These are phyloP conservation scores for Aspergillus hortae DNA, from an alignment of 2,329 filamentous ascomycete species.

Conservation along the genomic window DNA sequence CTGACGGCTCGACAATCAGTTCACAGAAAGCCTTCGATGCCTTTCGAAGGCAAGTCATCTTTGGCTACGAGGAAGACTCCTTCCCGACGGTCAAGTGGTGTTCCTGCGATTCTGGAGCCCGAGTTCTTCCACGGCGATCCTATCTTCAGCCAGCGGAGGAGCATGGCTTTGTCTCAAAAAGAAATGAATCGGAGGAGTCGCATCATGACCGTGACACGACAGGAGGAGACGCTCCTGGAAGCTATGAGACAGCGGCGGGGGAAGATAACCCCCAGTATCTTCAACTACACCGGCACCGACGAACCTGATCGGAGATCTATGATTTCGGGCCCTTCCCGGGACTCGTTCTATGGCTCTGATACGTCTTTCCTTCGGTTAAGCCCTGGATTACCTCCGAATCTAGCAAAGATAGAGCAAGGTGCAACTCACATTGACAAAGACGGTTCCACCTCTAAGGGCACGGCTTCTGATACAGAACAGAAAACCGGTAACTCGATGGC, in stretches of 20 bases:
- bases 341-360: constrained; percentile 34
- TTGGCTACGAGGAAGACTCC: constrained; percentile 19
- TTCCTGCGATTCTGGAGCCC: constrained; percentile 34
- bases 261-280: constrained; percentile 43
- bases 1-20: constrained; percentile 15
- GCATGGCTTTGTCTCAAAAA: constrained; percentile 17
- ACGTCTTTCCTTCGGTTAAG: constrained; percentile 41
- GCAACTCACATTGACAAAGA: constrained; percentile 26
- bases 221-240: constrained; percentile 51
- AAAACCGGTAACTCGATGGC: constrained; percentile 28
- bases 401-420: constrained; percentile 23
- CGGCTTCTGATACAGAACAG: constrained; percentile 33
- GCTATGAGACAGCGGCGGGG: constrained; percentile 49
- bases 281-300: constrained; percentile 19
- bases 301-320: constrained; percentile 29
- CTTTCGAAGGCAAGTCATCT: constrained; percentile 28
- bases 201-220: constrained; percentile 51
- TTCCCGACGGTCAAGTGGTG: constrained; percentile 27
- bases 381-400: constrained; percentile 26
- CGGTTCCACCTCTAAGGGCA: constrained; percentile 24
- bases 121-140: constrained; percentile 23
- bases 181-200: constrained; percentile 40
- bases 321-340: constrained; percentile 27
- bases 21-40: constrained; percentile 21
- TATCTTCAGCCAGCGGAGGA: constrained; percentile 20